Base-by-base conservation (phyloP, 257 asterid species). In the Nicotiana obtusifolia region DNA sequence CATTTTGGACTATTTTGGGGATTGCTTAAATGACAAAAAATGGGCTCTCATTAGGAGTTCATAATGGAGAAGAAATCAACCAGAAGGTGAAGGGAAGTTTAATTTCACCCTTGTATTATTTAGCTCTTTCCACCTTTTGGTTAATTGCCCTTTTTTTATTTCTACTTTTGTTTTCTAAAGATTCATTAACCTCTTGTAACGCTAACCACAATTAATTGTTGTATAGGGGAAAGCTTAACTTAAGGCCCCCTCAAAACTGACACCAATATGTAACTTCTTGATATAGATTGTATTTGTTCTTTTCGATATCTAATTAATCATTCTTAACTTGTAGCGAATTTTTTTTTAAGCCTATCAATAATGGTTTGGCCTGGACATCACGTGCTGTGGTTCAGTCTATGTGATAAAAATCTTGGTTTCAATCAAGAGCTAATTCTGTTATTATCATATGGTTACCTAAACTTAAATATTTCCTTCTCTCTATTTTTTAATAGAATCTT, bases 61-160 rank as follows among this genome's bases (percentile, higher is more conserved):
- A 35, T 5, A 35, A 35, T 5, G 41, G 41, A 35, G 41, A 35
- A 0, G 37, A 33, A n/a, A n/a, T n/a, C n/a, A n/a, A n/a, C n/a
- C n/a, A n/a, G n/a, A n/a, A n/a, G n/a, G n/a, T n/a, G n/a, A n/a
- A n/a, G n/a, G n/a, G n/a, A n/a, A n/a, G n/a, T n/a, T n/a, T n/a
- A 83, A 71, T 59, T 37, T 86, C 11, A 84, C 89, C 7, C 73
- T 84, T 76, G 71, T 81, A 3, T 82, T 82, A 82, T 2, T 20
- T 57, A 53, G 87, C 85, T 30, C 84, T 86, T 4, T 86, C 82
- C 76, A 81, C 89, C 49, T 62, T 86, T 71, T 86, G 89, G 81
- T 37, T 61, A 61, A 24, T 14, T 52, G 64, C 13, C 81, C 86
- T 80, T 59, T 35, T 62, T 52, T 24, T 69, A 20, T 7, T 59